phyloP scores from a whole-genome alignment of 2,329 filamentous ascomycete species.

The Verticillium isaacii region DNA sequence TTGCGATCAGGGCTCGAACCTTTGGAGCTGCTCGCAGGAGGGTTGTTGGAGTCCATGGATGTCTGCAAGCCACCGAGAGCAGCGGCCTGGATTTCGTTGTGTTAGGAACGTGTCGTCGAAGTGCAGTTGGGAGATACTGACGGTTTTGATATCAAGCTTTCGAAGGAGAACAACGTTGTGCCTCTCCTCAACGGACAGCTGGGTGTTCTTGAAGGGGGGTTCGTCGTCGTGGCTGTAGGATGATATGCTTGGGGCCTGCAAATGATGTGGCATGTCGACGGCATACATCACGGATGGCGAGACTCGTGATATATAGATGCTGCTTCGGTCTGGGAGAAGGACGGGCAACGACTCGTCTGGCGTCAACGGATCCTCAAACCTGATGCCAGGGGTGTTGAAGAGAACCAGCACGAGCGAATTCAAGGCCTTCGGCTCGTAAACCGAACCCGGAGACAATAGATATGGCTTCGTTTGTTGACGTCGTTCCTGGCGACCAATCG shows the following conservation, averaged over 20 bases:
- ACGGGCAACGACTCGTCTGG: neutral
- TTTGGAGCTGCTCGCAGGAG: slow-evolving; percentile 11
- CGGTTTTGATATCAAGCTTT: neutral
- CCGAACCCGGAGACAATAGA: neutral
- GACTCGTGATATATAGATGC: neutral
- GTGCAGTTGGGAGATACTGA: neutral
- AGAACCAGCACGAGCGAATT: neutral
- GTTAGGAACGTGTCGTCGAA: neutral
- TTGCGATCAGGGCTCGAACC: slow-evolving; percentile 8
- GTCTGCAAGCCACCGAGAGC: neutral
- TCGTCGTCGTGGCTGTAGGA: neutral
- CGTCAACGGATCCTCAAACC: neutral
- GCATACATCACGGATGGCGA: neutral
- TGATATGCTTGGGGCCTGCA: neutral
- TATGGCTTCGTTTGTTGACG: neutral
- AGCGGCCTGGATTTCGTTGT: neutral
- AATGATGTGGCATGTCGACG: neutral
- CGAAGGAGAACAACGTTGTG: neutral
- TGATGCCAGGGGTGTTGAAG: neutral
- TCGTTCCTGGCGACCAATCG: neutral
- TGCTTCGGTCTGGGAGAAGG: neutral
- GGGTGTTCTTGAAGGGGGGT: neutral
- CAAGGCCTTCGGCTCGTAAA: neutral
- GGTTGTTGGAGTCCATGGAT: slow-evolving; percentile 6
- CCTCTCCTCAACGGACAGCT: neutral